Evolutionary conservation across 2,329 filamentous ascomycete genomes (phyloP), one percentile per base, ranked within the genome.

Genomic region (Pseudocercospora cruenta): DNA sequence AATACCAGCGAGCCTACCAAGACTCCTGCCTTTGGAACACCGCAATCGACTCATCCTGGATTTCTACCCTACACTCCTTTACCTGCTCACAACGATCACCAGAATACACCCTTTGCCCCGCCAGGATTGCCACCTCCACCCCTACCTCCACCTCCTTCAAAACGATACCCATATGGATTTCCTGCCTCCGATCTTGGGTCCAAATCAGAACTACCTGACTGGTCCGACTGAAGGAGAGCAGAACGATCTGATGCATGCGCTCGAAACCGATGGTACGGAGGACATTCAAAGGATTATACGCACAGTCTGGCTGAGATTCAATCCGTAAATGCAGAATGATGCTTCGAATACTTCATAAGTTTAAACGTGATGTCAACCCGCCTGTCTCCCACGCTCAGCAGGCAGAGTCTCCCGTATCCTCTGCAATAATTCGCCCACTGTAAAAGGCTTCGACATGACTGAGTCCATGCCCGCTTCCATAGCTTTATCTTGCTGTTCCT

Each of bases 41-140:
- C 47, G 43, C 64, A 67, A 14, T 49, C 60, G n/a, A 19, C 55
- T 24, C 24, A 47, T 14, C n/a, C 60, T n/a, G 64, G 62, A 28
- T 58, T 26, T 24, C 26, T 66, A 47, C 45, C 31, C 31, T 62
- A 64, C 54, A 51, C 66, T 58, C 64, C 63, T 45, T 58, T 65
- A 24, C 59, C 55, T 55, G 26, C 62, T 19, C 62, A 67, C 61
- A 62, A 61, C 39, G 58, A 64, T 51, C 67, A 63, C 19, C 65
- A 67, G 57, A 53, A 51, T 26, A 47, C 60, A 5, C 60, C 61
- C 0, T 60, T 65, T 22, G 59, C 64, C 12, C 60, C 60, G 10
- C 26, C 51, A 14, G 63, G 63, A n/a, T 63, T 57, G 49, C 22
- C 51, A 26, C 66, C 65, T 2, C 62, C 68, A 6, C 63, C 60